Evolutionary conservation across 179 eudicot species (phyloP).

Genomic region (Kewa caespitosa): DNA sequence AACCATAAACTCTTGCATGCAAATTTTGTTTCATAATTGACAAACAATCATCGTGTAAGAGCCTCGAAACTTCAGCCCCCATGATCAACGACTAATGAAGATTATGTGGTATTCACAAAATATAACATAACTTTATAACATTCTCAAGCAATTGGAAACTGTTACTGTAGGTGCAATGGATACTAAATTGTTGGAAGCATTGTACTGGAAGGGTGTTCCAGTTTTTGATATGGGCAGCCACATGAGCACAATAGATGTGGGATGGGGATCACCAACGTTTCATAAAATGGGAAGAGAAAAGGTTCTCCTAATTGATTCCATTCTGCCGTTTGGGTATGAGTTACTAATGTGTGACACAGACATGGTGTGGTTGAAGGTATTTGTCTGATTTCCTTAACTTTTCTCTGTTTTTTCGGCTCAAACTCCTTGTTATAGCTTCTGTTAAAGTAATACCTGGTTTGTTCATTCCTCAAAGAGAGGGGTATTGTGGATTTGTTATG

Average conservation of each 20-base stretch:
- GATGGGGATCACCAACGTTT: constrained; percentile 96
- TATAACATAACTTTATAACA: neutral
- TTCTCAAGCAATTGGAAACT: constrained; percentile 12
- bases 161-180: constrained; percentile 90
- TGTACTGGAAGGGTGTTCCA: constrained; percentile 94
- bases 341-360: constrained; percentile 97
- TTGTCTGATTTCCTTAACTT: constrained; percentile 8
- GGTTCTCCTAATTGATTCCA: constrained; percentile 75
- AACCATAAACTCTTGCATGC: constrained; percentile 1
- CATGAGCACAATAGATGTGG: constrained; percentile 95
- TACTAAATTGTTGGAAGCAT: constrained; percentile 83
- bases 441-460: neutral
- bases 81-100: neutral
- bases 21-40: neutral
- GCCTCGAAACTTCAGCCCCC: neutral
- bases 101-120: too few species aligned
- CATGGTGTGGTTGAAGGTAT: constrained; percentile 98
- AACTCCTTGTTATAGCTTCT: neutral
- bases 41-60: neutral
- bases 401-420: neutral
- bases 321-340: constrained; percentile 88
- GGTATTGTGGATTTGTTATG: constrained; percentile 1
- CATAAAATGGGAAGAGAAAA: constrained; percentile 99
- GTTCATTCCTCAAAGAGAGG: neutral
- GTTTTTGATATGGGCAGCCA: constrained; percentile 98